Base-by-base conservation (phyloP, 805 yeast genomes). In the Suhomyces prunicola region DNA sequence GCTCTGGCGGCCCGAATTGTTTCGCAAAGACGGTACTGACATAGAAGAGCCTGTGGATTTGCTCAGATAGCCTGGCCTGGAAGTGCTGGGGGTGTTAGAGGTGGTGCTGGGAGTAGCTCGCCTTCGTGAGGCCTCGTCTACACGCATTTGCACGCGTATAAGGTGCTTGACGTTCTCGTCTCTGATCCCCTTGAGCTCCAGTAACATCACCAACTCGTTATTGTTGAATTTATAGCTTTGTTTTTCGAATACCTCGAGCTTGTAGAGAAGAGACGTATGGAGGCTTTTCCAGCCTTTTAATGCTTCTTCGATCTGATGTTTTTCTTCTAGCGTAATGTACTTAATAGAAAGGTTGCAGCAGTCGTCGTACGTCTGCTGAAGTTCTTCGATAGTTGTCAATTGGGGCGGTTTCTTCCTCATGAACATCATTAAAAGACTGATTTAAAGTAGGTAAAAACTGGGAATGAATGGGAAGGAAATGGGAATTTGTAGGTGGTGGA, bases 211-310 rank as follows among this genome's bases (percentile, higher is more conserved):
- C 26, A 53, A 42, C 51, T 70, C 74, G 31, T 71, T 72, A 44
- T 50, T 47, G 29, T 48, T 29, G 42, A 66, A 55, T 52, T 71
- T 72, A 45, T 58, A 29, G 63, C 63, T 62, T 64, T 65, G 54
- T 67, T 66, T 80, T 70, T 62, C 86, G 78, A 59, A 87, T 58
- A 50, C 65, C 54, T 85, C 88, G 44, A 86, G 68, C 59, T 82
- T 82, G 62, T 73, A 81, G 47, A 82, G 73, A 2, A 85, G 74
- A 47, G 81, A 78, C 1, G 88, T 83, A 56, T 85, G 89, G n/a
- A 88, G 68, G 2, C 84, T 73, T 57, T 84, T 86, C 92, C 93
- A 87, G 2, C 92, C 92, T 54, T 79, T 81, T 19, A 86, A 68
- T 2, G 91, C 87, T 15, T 79, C 82, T 48, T 75, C 79, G 45